These are phyloP conservation scores for Metschnikowia vanudenii DNA, from an alignment of 805 yeast species.

Conservation along the genomic window DNA sequence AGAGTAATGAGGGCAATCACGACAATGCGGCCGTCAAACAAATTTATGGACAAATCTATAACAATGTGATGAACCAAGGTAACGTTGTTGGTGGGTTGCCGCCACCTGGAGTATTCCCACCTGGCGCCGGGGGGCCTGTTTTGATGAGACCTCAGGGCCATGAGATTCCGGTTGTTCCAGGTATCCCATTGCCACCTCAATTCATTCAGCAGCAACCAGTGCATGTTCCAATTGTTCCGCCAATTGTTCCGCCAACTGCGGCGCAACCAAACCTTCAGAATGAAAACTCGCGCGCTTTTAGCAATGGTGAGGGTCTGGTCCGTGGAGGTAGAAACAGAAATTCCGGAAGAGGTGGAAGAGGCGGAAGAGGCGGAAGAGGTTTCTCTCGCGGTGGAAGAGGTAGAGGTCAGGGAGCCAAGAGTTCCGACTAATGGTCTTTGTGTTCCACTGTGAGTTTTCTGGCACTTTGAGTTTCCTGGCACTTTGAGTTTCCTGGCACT, in stretches of 20 bases:
- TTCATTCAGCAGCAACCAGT: constrained; percentile 25
- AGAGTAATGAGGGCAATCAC: constrained; percentile 17
- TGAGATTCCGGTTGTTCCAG: constrained; percentile 33
- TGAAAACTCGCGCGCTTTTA: neutral
- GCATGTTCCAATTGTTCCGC: constrained; percentile 10
- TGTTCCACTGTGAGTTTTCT: too few relatives aligned
- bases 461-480: too few relatives aligned
- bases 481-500: too few relatives aligned
- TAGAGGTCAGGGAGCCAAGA: constrained; percentile 13
- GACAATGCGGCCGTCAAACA: constrained; percentile 37
- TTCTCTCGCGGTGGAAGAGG: constrained; percentile 11
- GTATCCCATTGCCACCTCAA: constrained; percentile 39
- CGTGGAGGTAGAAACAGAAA: constrained; percentile 15
- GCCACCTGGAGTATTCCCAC: constrained; percentile 4
- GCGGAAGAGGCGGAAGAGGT: constrained; percentile 19
- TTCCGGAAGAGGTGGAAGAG: constrained; percentile 24
- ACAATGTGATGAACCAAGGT: constrained; percentile 43
- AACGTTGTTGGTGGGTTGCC: constrained; percentile 8
- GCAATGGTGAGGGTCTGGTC: constrained; percentile 4
- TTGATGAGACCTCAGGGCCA: constrained; percentile 8
- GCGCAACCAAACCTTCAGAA: neutral
- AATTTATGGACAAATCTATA: constrained; percentile 43
- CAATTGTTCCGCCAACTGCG: constrained; percentile 2
- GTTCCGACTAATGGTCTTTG: neutral
- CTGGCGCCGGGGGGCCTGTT: constrained; percentile 3